phyloP scores from a whole-genome alignment of 2,329 filamentous ascomycete species.

The Aspergillus cejpii region DNA sequence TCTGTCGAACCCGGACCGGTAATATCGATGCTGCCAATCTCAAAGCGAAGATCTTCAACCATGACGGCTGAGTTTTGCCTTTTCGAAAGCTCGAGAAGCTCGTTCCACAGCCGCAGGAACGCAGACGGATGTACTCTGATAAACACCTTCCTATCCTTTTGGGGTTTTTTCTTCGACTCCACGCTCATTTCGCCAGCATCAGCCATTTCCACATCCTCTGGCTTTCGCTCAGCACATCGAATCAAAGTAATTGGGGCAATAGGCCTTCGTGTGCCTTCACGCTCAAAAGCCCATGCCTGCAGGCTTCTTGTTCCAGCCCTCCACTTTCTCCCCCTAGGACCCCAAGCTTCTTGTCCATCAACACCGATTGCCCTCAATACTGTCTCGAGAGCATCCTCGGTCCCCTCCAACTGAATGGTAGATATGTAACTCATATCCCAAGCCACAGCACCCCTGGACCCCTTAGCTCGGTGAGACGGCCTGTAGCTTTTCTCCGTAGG shows the following conservation, averaged over 20 bases:
- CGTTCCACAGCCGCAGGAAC: slow-evolving; percentile 58
- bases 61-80: slow-evolving; percentile 55
- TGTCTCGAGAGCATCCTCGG: slow-evolving; percentile 55
- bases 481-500: slow-evolving; percentile 87
- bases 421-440: slow-evolving; percentile 96
- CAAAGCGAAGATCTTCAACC: slow-evolving; percentile 62
- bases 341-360: slow-evolving; percentile 54
- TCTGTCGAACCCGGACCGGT: slow-evolving; percentile 72
- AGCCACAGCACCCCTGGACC: slow-evolving; percentile 67
- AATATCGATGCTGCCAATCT: slow-evolving; percentile 65
- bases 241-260: slow-evolving; percentile 69
- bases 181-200: slow-evolving; percentile 19
- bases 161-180: slow-evolving; percentile 16
- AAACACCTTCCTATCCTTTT: slow-evolving; percentile 50
- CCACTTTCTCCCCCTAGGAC: slow-evolving; percentile 63
- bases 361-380: slow-evolving; percentile 62
- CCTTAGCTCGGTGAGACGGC: slow-evolving; percentile 72
- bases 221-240: slow-evolving; percentile 55
- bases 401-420: slow-evolving; percentile 71
- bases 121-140: slow-evolving; percentile 77
- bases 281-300: slow-evolving; percentile 53
- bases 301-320: slow-evolving; percentile 54
- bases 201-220: slow-evolving; percentile 34
- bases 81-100: slow-evolving; percentile 53
- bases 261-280: slow-evolving; percentile 47